A percentile compares a stretch with the other conserved stretches of the same genome.
phyloP scores from a whole-genome alignment of 1,284 basidiomycete genomes.

The Takashimella koratensis region DNA sequence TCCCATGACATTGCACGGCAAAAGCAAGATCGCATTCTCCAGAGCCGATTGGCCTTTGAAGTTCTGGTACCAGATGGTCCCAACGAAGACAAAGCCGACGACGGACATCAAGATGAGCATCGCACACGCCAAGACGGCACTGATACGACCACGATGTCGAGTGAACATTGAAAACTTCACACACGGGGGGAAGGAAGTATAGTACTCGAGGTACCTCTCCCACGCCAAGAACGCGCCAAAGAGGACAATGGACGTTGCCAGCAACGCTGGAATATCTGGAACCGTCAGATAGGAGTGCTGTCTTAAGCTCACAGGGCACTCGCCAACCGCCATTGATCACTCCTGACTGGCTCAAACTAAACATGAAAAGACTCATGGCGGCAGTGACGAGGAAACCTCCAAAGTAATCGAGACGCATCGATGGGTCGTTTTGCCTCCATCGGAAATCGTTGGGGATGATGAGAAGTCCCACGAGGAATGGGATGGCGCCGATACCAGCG shows the following conservation, averaged over 20 bases:
- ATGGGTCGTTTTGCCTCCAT: slow-evolving; percentile 1
- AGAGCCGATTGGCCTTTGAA: slow-evolving; percentile 20
- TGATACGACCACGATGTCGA: slow-evolving; percentile 9
- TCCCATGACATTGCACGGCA: too few relatives aligned
- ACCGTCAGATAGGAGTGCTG: too few relatives aligned
- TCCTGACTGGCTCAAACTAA: slow-evolving; percentile 30
- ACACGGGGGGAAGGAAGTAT: slow-evolving; percentile 21
- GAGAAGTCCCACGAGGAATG: slow-evolving; percentile 19
- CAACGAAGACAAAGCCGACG: slow-evolving; percentile 16
- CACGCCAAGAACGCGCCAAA: too few relatives aligned
- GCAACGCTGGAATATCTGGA: too few relatives aligned
- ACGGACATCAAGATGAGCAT: slow-evolving; percentile 14
- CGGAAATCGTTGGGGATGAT: slow-evolving; percentile 24
- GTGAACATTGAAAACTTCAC: slow-evolving; percentile 26
- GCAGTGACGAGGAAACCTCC: slow-evolving; percentile 30
- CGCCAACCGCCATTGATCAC: too few relatives aligned
- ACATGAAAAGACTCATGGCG: slow-evolving; percentile 30
- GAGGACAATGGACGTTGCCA: too few relatives aligned
- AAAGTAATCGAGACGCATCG: slow-evolving; percentile 26
- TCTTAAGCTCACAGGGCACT: too few relatives aligned
- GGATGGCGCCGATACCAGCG: slow-evolving; percentile 22
- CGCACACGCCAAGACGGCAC: slow-evolving; percentile 9
- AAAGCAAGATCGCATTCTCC: slow-evolving; percentile 22
- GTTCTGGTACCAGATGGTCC: slow-evolving; percentile 29
- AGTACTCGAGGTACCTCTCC: slow-evolving; percentile 23